Evolutionary conservation across 164 flowering plant genomes (phyloP).

Genomic region (Saururus chinensis): DNA sequence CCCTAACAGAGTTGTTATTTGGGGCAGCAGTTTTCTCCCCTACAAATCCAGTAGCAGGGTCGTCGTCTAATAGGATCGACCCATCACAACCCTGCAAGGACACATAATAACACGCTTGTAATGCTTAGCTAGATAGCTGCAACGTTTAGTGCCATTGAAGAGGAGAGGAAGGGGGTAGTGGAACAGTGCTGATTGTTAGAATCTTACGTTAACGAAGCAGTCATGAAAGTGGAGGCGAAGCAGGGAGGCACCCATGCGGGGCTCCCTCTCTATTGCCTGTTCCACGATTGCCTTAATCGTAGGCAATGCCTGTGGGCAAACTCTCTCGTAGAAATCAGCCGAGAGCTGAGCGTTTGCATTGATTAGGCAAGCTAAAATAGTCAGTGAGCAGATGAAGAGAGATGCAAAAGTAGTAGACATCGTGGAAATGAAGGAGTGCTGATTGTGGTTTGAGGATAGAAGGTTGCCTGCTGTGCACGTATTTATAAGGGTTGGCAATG

Average conservation of each 20-base stretch:
- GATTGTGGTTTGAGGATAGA: background rate
- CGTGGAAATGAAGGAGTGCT: background rate
- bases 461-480: background rate
- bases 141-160: no score
- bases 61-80: slow-evolving; percentile 18
- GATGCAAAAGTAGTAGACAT: background rate
- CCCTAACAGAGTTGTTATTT: slow-evolving; percentile 12
- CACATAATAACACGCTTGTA: background rate
- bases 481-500: background rate
- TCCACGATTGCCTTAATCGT: slow-evolving; percentile 11
- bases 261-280: slow-evolving; percentile 13
- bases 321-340: slow-evolving; percentile 11
- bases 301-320: slow-evolving; percentile 17
- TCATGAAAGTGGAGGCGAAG: slow-evolving; percentile 19
- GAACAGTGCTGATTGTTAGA: no score
- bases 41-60: slow-evolving; percentile 3
- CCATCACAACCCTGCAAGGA: slow-evolving; percentile 21
- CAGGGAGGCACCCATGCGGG: slow-evolving; percentile 21
- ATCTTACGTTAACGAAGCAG: slow-evolving; percentile 20
- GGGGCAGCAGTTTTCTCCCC: slow-evolving; percentile 17
- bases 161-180: no score
- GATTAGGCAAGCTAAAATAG: background rate
- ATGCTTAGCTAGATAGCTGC: no score
- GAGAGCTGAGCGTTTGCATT: slow-evolving; percentile 3
- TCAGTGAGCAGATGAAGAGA: background rate